phyloP scores from a whole-genome alignment of 1,284 basidiomycete species.

The Filobasidium uniguttulatum region DNA sequence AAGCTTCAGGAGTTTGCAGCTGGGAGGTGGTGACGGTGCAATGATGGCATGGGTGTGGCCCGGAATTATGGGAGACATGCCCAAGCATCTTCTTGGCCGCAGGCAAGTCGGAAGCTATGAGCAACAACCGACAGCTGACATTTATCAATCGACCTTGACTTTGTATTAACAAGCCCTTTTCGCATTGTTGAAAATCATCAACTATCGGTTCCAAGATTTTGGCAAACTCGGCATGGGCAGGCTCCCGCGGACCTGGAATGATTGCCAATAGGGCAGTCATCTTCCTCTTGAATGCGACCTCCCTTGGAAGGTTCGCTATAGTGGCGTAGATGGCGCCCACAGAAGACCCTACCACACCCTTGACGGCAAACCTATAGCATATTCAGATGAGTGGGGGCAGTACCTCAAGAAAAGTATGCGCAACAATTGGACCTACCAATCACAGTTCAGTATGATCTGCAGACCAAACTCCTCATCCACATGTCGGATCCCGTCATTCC shows the following conservation, averaged over 20 bases:
- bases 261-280: not conserved
- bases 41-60: not conserved
- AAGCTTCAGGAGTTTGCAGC: not conserved
- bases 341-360: not conserved
- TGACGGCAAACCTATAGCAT: not conserved
- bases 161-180: not conserved
- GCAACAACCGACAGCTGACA: not conserved
- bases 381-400: not conserved
- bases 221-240: not conserved
- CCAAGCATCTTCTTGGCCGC: not conserved
- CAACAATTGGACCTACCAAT: not conserved
- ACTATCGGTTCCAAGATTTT: not conserved
- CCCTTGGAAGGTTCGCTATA: not conserved
- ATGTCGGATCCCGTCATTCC: not conserved
- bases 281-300: not conserved
- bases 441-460: not conserved
- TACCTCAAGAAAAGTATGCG: not conserved
- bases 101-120: constrained; percentile 1
- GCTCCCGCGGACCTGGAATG: not conserved
- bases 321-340: not conserved
- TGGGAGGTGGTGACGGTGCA: not conserved
- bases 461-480: not conserved
- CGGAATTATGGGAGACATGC: not conserved
- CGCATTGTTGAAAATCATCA: not conserved
- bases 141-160: not conserved